These are phyloP conservation scores for Choricystis sp. DNA, from an alignment of 139 green algal genomes.

Conservation along the genomic window DNA sequence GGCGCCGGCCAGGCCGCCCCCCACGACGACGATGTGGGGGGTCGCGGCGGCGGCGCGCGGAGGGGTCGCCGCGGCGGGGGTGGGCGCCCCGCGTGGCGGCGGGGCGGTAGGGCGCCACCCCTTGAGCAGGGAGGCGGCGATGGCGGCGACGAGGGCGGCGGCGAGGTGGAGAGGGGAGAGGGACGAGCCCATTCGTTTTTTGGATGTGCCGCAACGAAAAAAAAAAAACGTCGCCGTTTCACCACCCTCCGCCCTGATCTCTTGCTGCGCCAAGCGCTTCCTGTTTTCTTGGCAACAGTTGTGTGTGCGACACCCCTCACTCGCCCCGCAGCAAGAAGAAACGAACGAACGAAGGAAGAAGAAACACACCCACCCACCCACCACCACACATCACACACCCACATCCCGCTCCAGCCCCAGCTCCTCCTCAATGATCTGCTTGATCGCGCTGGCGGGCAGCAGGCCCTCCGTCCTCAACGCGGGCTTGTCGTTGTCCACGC, in stretches of 20 bases:
- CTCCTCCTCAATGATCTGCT: no score
- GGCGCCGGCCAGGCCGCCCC: constrained; percentile 36
- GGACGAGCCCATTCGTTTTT: no score
- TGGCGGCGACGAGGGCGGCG: no score
- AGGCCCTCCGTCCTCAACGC: constrained; percentile 81
- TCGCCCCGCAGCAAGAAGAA: neutral
- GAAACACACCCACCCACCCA: neutral
- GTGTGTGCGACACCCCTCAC: no score
- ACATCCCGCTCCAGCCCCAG: no score
- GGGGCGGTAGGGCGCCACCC: neutral
- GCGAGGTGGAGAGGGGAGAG: neutral
- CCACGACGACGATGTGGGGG: constrained; percentile 30
- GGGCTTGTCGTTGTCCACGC: constrained; percentile 63
- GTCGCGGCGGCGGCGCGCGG: neutral
- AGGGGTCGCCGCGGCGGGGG: neutral
- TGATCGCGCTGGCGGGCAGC: constrained; percentile 56
- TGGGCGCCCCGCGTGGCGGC: neutral
- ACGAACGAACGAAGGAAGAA: no score
- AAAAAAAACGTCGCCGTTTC: neutral
- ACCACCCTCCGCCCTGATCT: no score
- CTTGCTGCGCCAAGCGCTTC: no score
- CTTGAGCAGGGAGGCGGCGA: neutral
- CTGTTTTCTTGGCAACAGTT: no score
- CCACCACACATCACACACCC: neutral
- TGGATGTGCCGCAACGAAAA: neutral